Evolutionary conservation across 257 asterid genomes (phyloP).

Genomic region (Ophiorrhiza pumila): DNA sequence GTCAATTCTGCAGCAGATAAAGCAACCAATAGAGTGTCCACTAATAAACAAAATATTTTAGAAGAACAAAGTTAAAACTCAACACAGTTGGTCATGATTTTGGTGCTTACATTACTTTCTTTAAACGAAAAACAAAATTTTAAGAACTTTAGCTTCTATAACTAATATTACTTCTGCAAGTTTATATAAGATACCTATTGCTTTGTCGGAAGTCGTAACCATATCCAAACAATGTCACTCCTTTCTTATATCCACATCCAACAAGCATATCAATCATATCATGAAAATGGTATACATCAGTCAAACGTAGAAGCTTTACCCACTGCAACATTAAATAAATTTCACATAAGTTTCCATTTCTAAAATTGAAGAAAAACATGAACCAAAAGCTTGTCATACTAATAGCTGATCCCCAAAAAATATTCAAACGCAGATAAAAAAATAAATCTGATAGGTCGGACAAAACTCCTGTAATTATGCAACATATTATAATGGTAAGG

Average conservation of each 20-base stretch:
- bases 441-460: neutral
- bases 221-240: conserved; percentile 84
- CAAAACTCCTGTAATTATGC: neutral
- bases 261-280: conserved; percentile 97
- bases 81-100: neutral
- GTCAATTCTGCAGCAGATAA: conserved; percentile 57
- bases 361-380: neutral
- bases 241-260: conserved; percentile 86
- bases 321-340: conserved; percentile 44
- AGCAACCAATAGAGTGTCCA: neutral
- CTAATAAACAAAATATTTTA: neutral
- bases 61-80: conserved; percentile 1
- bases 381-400: conserved; percentile 10
- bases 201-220: conserved; percentile 98
- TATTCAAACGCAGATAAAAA: neutral
- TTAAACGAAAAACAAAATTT: neutral
- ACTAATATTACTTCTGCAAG: conserved; percentile 17
- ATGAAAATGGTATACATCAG: conserved; percentile 76
- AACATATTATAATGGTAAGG: neutral
- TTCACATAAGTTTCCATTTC: neutral
- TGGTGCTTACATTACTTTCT: neutral
- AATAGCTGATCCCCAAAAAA: neutral
- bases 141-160: neutral
- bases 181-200: conserved; percentile 54
- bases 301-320: conserved; percentile 62